A percentile compares a stretch with the other conserved stretches of the same genome.
These are phyloP conservation scores for Ustilaginoidea virens DNA, from an alignment of 2,329 filamentous ascomycete genomes.

Conservation along the genomic window DNA sequence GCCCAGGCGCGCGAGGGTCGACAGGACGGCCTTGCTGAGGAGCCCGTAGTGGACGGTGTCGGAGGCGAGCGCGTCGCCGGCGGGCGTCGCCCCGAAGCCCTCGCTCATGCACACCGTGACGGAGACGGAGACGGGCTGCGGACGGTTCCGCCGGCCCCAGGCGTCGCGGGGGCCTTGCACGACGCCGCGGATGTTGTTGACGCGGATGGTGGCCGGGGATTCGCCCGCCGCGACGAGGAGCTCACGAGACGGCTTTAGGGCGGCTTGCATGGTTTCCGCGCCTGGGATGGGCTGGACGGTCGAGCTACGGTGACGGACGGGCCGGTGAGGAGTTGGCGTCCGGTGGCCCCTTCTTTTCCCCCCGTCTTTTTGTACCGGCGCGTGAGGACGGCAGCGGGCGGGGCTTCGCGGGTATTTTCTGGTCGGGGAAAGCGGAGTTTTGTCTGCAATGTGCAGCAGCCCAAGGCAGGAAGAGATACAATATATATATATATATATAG, in stretches of 20 bases:
- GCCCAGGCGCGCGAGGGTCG: constrained; percentile 22
- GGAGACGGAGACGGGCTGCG: constrained; percentile 48
- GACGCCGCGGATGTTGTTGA: constrained; percentile 44
- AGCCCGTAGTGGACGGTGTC: constrained; percentile 65
- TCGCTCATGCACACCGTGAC: constrained; percentile 39
- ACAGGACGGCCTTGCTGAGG: constrained; percentile 49
- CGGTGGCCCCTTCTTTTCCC: too few species aligned
- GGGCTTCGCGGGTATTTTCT: too few species aligned
- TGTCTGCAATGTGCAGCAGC: too few species aligned
- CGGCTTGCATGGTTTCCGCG: background rate
- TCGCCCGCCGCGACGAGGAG: constrained; percentile 9
- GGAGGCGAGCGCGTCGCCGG: constrained; percentile 42
- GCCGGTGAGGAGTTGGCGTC: too few species aligned
- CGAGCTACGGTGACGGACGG: too few species aligned
- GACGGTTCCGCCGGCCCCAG: constrained; percentile 44
- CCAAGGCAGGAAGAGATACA: too few species aligned
- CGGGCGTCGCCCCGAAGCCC: constrained; percentile 41
- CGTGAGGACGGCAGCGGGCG: too few species aligned
- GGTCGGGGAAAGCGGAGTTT: too few species aligned
- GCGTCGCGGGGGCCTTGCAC: constrained; percentile 47
- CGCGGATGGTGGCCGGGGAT: constrained; percentile 33
- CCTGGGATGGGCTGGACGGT: background rate
- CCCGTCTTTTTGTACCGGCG: too few species aligned
- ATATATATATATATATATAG: too few species aligned
- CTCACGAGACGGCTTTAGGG: constrained; percentile 1